Evolutionary conservation across 768 basidiomycete genomes (phyloP).

Genomic region (Lactarius hengduanensis): DNA sequence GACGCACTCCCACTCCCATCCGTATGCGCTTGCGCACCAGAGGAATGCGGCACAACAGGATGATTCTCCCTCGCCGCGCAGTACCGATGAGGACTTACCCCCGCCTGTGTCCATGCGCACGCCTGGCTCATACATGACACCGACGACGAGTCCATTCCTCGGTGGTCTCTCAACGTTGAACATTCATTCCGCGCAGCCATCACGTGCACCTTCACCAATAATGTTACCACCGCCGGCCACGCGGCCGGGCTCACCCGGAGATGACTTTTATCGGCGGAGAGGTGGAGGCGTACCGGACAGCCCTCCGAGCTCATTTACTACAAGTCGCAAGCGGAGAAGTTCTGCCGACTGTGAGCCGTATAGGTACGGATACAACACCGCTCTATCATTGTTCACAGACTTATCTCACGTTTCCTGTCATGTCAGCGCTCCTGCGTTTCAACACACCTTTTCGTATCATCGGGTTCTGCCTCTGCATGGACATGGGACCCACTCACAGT

Average conservation of each 20-base stretch:
- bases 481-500: slow-evolving; percentile 25
- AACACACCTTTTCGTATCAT: slow-evolving; percentile 34
- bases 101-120: slow-evolving; percentile 33
- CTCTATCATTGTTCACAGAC: slow-evolving; percentile 31
- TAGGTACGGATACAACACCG: slow-evolving; percentile 15
- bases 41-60: slow-evolving; percentile 35
- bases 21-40: slow-evolving; percentile 20
- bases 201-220: slow-evolving; percentile 71
- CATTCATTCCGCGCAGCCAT: slow-evolving; percentile 66
- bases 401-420: slow-evolving; percentile 12
- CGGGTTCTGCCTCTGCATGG: slow-evolving; percentile 27
- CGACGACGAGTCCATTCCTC: slow-evolving; percentile 78
- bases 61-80: slow-evolving; percentile 68
- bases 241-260: slow-evolving; percentile 40
- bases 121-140: slow-evolving; percentile 45
- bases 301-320: slow-evolving; percentile 36
- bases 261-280: slow-evolving; percentile 32
- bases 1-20: slow-evolving; percentile 26
- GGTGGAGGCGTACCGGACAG: slow-evolving; percentile 38
- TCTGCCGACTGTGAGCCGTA: slow-evolving; percentile 33
- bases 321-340: slow-evolving; percentile 33
- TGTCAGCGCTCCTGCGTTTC: slow-evolving; percentile 35
- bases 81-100: slow-evolving; percentile 59
- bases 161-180: slow-evolving; percentile 74
- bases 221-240: slow-evolving; percentile 54